phyloP scores from a whole-genome alignment of 192 early-diverging fungal genomes.

The Thamnidium elegans region DNA sequence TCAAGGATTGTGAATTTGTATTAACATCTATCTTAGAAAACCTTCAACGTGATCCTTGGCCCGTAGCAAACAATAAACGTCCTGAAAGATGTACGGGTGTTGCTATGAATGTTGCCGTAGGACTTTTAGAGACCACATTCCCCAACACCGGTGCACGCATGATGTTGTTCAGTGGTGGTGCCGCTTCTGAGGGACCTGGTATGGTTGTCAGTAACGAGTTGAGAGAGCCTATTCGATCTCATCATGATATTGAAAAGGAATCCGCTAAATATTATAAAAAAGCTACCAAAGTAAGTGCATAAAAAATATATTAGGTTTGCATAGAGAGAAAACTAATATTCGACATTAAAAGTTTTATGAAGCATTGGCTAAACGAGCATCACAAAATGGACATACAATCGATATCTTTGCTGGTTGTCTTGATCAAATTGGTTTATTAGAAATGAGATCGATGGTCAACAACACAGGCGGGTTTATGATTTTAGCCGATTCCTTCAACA shows the following conservation, averaged over 20 bases:
- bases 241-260: constrained; percentile 98
- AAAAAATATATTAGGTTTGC: neutral
- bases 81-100: constrained; percentile 93
- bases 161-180: constrained; percentile 91
- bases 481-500: constrained; percentile 93
- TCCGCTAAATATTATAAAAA: constrained; percentile 90
- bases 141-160: constrained; percentile 90
- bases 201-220: constrained; percentile 91
- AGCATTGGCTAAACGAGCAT: constrained; percentile 76
- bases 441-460: constrained; percentile 92
- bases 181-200: constrained; percentile 93
- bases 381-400: constrained; percentile 85
- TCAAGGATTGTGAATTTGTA: constrained; percentile 95
- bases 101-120: constrained; percentile 88
- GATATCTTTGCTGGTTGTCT: constrained; percentile 98
- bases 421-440: constrained; percentile 95
- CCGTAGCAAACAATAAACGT: constrained; percentile 84
- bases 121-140: constrained; percentile 89
- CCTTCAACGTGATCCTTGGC: constrained; percentile 97
- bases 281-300: constrained; percentile 66
- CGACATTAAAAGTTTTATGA: constrained; percentile 77
- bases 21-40: constrained; percentile 93
- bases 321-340: neutral
- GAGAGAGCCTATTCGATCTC: constrained; percentile 93
- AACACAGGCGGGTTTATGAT: constrained; percentile 91